A percentile compares a stretch with the other conserved stretches of the same genome.
Conservation (phyloP, 2,329 filamentous ascomycete genomes). For the Elsinoe arachidis region DNA sequence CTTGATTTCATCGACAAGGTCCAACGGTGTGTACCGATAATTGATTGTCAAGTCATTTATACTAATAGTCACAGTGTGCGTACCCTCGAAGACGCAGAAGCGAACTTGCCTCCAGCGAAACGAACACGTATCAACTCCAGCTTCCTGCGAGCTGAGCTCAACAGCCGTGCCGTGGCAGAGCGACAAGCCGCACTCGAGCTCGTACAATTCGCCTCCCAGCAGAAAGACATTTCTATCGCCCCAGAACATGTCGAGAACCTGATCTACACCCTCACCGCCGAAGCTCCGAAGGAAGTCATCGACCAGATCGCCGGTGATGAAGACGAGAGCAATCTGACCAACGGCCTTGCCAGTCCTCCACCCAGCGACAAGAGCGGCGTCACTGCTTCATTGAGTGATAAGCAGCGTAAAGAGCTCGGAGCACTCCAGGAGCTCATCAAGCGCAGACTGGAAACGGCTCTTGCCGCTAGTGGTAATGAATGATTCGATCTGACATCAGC, state of each 20-base stretch:
- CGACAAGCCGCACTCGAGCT: conserved; percentile 60
- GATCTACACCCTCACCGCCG: conserved; percentile 49
- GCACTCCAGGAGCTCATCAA: conserved; percentile 30
- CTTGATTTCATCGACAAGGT: conserved; percentile 55
- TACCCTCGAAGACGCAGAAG: not conserved
- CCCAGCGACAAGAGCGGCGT: conserved; percentile 19
- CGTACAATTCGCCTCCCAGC: conserved; percentile 46
- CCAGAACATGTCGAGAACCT: conserved; percentile 41
- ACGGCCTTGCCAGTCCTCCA: conserved; percentile 10
- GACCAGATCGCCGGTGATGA: conserved; percentile 29
- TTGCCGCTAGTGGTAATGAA: not conserved
- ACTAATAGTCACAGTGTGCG: conserved; percentile 10
- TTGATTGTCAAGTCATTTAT: conserved; percentile 18
- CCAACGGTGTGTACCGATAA: conserved; percentile 34
- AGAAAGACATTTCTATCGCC: conserved; percentile 41
- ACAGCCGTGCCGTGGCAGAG: conserved; percentile 47
- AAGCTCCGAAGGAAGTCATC: conserved; percentile 36
- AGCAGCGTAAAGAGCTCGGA: conserved; percentile 27
- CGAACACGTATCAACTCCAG: conserved; percentile 1
- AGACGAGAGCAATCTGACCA: conserved; percentile 18
- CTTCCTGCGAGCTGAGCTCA: conserved; percentile 30
- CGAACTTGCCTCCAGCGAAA: conserved; percentile 10
- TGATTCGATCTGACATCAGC: not conserved
- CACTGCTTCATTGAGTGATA: conserved; percentile 22
- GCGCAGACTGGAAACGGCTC: conserved; percentile 19